Evolutionary conservation across 352 stramenopile species (phyloP), one percentile per base, ranked within the genome.

Genomic region (Globisporangium abappressorium): DNA sequence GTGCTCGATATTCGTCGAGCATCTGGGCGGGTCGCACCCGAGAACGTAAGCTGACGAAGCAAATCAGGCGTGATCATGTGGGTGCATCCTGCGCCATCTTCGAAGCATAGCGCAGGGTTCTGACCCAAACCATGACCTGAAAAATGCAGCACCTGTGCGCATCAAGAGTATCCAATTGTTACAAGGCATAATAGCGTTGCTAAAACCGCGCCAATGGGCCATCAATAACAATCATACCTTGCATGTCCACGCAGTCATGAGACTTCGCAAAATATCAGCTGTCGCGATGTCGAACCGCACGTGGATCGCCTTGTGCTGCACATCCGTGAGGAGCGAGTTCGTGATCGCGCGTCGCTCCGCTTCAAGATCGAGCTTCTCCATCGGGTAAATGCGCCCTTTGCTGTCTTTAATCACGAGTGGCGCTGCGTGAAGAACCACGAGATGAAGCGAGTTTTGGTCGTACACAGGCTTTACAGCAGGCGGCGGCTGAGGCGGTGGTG

Each of bases 291-390:
- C 86, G 58, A 92, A 94, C 24, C 84, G 84, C 59, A 90, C 70
- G 59, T 88, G 82, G 58, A 94, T 93, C 46, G 80, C 78, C 66
- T 91, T 92, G 70, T 92, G 79, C 41, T 77, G 80, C 34, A 92
- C 75, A 66, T 93, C 82, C 28, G 83, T 87, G 5, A 90, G 78
- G 28, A 93, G 71, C 58, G 82, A 87, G 46, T 84, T 86, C 54
- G 78, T 80, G 73, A 94, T 91, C 60, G 84, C 81, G 28, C 83
- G 74, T 2, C 86, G 84, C 65, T 94, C 84, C 2, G 84, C 80
- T 34, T 90, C 84, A 26, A 94, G 70, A 59, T 94, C 84, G 28
- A 94, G 81, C 61, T 94, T 92, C 72, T 94, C 86, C 86, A 94
- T 94, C 30, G 83, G 78, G 69, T 82, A 90, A 54, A 93, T 86